Evolutionary conservation across 2,329 filamentous ascomycete genomes (phyloP), one percentile per base, ranked within the genome.

Genomic region (Pseudofabraea citricarpa): DNA sequence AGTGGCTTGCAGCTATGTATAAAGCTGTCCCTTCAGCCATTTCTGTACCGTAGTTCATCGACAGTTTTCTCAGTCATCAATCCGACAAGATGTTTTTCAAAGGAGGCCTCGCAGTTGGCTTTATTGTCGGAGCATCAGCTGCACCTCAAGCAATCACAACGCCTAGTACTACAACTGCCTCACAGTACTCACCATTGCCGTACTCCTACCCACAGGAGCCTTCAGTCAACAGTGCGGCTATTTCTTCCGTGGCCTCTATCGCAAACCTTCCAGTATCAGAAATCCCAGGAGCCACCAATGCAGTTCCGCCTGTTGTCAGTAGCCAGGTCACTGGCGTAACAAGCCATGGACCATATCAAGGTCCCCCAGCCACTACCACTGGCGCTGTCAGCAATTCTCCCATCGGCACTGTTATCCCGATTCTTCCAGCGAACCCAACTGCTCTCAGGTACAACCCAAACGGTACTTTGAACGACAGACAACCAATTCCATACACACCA

Each of bases 401-500:
- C 0, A 49, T 82, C 0, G 80, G 76, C 0, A 63, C 77, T 0
- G 75, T 75, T 1, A 74, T 91, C 39, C 64, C 75, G 1, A 67
- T 74, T 1, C 60, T 75, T 1, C 79, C 81, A 9, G 72, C 81
- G 0, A 79, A 76, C 6, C 72, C 81, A 0, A 78, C 75, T 6
- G 82, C 81, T 4, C 83, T 79, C 27, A 76, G 77, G 37, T 93
- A 93, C 60, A 83, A 83, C 8, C 76, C 80, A 6, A 75, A 90
- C 53, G 88, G 88, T 10, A 59, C 74, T 44, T 77, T 90, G 1
- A 77, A 86, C 43, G 67, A 77, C n/a, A 69, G 77, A 2, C 66
- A 87, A 62, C 85, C 87, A 1, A 80, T 81, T 1, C 86, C 86
- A 0, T 91, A 84, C 65, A 77, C 74, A 0, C 88, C 87, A 0